phyloP scores from a whole-genome alignment of 2,329 filamentous ascomycete species.

The Trichoderma sp. region DNA sequence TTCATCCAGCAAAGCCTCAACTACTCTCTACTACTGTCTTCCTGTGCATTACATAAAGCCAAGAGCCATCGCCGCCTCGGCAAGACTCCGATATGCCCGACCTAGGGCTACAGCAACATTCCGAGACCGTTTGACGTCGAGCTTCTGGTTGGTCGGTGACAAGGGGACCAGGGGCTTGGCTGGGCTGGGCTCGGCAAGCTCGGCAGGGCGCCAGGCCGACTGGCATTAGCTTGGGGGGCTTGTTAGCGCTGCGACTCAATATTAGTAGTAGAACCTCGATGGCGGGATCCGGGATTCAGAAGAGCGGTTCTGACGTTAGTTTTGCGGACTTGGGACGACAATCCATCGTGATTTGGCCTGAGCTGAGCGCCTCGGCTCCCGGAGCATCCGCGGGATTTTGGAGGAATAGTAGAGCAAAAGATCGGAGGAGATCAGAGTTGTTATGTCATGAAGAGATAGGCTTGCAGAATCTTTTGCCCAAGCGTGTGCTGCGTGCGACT shows the following conservation, averaged over 20 bases:
- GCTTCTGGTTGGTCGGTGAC: background rate
- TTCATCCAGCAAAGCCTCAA: background rate
- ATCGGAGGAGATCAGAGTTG: background rate
- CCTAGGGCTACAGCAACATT: background rate
- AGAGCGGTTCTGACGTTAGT: background rate
- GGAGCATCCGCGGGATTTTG: background rate
- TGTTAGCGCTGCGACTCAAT: background rate
- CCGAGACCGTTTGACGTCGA: background rate
- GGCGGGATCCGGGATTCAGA: background rate
- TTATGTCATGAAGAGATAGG: background rate
- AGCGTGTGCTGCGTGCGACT: background rate
- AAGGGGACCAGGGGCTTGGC: background rate
- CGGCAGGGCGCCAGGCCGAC: constrained; percentile 11
- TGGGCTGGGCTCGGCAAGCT: constrained; percentile 9
- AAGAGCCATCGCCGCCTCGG: background rate
- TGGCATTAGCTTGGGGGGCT: background rate
- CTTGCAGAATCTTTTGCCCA: background rate
- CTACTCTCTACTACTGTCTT: background rate
- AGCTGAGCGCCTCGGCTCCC: background rate
- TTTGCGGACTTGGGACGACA: background rate
- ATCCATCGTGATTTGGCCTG: background rate
- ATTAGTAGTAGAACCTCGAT: background rate
- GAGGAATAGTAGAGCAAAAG: background rate
- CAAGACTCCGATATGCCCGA: constrained; percentile 3
- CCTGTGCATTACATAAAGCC: background rate